phyloP scores from a whole-genome alignment of 2,329 filamentous ascomycete species.

The Onygena corvina region DNA sequence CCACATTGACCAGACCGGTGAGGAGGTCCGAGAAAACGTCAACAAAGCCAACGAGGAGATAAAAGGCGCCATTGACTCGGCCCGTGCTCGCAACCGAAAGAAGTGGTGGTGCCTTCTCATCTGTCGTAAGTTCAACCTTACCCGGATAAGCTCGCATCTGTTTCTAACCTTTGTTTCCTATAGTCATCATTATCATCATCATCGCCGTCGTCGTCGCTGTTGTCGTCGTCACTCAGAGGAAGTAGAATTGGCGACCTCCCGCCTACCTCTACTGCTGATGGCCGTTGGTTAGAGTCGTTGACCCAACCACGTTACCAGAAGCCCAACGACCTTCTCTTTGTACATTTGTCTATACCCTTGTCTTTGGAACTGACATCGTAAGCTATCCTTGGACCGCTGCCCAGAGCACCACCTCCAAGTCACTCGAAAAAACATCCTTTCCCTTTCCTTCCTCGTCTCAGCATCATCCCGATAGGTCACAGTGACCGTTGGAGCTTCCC shows the following conservation, averaged over 20 bases:
- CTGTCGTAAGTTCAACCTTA: slow-evolving; percentile 37
- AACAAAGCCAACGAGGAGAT: slow-evolving; percentile 78
- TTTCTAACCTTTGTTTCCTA: slow-evolving; percentile 5
- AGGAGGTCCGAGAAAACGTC: slow-evolving; percentile 74
- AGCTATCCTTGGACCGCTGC: background rate
- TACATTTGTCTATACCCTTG: slow-evolving; percentile 5
- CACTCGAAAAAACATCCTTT: background rate
- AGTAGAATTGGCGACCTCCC: background rate
- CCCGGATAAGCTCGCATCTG: background rate
- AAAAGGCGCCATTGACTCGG: slow-evolving; percentile 66
- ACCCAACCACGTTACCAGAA: background rate
- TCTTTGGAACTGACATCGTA: background rate
- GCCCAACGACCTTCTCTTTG: background rate
- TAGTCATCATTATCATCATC: slow-evolving; percentile 45
- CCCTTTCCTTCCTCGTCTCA: background rate
- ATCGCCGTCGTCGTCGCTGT: slow-evolving; percentile 39
- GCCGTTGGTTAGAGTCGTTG: background rate
- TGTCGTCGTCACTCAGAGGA: slow-evolving; percentile 35
- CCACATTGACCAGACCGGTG: slow-evolving; percentile 74
- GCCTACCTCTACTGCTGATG: background rate
- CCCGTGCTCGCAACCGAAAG: slow-evolving; percentile 70
- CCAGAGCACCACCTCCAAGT: background rate
- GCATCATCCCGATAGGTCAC: background rate
- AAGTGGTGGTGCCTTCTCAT: slow-evolving; percentile 94
- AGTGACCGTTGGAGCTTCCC: slow-evolving; percentile 11